Evolutionary conservation across 345 rosid genomes (phyloP), one percentile per base, ranked within the genome.

Genomic region (Bruguiera gymnorhiza): DNA sequence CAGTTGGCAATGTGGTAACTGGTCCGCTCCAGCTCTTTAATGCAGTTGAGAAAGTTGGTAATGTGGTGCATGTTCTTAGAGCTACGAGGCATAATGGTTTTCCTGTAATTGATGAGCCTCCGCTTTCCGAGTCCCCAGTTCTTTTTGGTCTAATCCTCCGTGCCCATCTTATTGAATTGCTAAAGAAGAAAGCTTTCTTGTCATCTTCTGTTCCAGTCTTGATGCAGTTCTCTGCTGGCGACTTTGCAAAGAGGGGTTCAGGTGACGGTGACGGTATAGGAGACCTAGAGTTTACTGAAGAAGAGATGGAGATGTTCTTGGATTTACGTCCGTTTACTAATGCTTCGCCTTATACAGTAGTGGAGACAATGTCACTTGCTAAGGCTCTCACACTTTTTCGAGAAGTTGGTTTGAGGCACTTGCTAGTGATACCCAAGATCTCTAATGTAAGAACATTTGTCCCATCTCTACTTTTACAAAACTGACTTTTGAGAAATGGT

Each of bases 361-460:
- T 91, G 73, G 99, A 95, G 81, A 83, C 97, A 0, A 91, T 91
- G 97, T 95, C 99, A 8, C 87, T 95, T 2, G 96, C 97, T 6
- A 91, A 95, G 79, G 97, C 97, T 60, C 88, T 84, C 24, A 23
- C 76, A 51, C 97, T 95, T 76, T 95, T 94, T 78, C 89, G 96
- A 36, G 86, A 88, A 73, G 87, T 89, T 80, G 97, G 97, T 58
- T 73, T 89, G 74, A 83, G 99, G 80, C 99, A 94, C 81, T 83
- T 89, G 46, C 78, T 94, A 34, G 93, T 95, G 76, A 86, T 87
- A 69, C 96, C 97, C 18, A 95, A 87, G 84, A 73, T 78, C 75
- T 72, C 89, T 51, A 61, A 71, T 62, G 97, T 88, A 87, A 87
- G 90, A 62, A 62, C 54, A 66, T 78, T 67, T 67, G 13, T 64